phyloP scores from a whole-genome alignment of 495 filamentous ascomycete genomes.

The Neurospora sp. region DNA sequence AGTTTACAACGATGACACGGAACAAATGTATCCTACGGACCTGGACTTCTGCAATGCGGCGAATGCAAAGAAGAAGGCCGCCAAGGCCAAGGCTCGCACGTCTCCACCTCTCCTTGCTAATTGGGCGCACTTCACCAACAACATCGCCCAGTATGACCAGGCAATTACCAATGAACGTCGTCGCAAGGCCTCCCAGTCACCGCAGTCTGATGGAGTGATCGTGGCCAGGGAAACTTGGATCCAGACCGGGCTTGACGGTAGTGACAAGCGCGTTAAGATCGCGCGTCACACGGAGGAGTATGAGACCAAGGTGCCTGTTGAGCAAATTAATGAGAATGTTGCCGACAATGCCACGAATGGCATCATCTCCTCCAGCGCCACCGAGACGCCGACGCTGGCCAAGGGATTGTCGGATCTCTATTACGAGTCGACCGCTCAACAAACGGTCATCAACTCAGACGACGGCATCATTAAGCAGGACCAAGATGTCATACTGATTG shows the following conservation, averaged over 20 bases:
- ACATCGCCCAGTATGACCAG: conserved; percentile 11
- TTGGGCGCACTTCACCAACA: conserved; percentile 17
- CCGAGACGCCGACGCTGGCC: neutral
- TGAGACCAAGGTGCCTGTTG: neutral
- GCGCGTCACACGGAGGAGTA: conserved; percentile 18
- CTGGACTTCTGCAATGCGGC: conserved; percentile 26
- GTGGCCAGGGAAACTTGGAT: conserved; percentile 21
- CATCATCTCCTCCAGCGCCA: neutral
- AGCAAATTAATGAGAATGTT: neutral
- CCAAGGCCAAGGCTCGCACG: neutral
- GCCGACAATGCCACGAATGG: neutral
- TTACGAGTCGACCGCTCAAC: conserved; percentile 1
- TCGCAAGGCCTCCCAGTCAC: conserved; percentile 21
- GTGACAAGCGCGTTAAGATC: conserved; percentile 33
- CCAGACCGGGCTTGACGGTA: conserved; percentile 19
- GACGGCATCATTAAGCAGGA: neutral
- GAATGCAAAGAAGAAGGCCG: conserved; percentile 2
- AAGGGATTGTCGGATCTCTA: conserved; percentile 2
- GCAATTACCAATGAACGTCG: conserved; percentile 16
- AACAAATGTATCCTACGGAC: conserved; percentile 84
- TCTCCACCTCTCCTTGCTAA: neutral
- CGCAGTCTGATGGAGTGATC: neutral
- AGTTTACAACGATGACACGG: conserved; percentile 55
- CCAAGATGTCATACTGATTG: neutral
- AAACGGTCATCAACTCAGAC: neutral